Conservation (phyloP, 2,329 filamentous ascomycete species). For the Colletotrichum echinochloae region DNA sequence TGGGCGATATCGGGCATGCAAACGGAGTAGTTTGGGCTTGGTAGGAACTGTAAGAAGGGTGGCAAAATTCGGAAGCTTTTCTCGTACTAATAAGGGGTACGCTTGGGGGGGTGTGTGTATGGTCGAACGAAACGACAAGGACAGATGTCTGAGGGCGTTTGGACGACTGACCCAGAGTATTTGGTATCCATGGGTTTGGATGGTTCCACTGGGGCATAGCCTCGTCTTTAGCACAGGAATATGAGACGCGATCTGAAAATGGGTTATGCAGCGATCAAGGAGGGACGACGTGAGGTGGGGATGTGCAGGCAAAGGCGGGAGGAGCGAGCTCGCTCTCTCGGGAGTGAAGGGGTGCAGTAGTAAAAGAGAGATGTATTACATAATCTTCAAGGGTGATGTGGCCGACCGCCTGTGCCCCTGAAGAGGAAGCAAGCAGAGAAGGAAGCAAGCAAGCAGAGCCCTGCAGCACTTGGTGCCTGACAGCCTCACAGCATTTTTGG, state of each 20-base stretch:
- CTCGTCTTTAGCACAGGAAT: slow-evolving; percentile 5
- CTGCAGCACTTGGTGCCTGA: slow-evolving; percentile 33
- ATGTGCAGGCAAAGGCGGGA: neutral
- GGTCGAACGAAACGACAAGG: neutral
- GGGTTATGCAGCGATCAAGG: neutral
- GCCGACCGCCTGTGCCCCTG: slow-evolving; percentile 36
- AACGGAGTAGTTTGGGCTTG: slow-evolving; percentile 29
- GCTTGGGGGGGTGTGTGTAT: slow-evolving; percentile 8
- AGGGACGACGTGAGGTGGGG: no score
- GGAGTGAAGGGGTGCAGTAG: neutral
- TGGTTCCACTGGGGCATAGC: neutral
- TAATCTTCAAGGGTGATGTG: slow-evolving; percentile 25
- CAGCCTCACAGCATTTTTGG: slow-evolving; percentile 1
- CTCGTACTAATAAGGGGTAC: slow-evolving; percentile 20
- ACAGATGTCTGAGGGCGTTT: neutral
- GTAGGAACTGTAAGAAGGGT: slow-evolving; percentile 23
- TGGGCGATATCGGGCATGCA: slow-evolving; percentile 34
- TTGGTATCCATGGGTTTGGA: slow-evolving; percentile 16
- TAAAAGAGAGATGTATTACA: neutral
- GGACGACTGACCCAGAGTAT: slow-evolving; percentile 1
- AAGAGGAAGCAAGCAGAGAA: no score
- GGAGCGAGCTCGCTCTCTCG: no score
- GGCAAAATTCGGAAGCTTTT: slow-evolving; percentile 26
- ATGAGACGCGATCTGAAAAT: neutral
- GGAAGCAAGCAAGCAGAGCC: slow-evolving; percentile 12